Conservation (phyloP, 768 basidiomycete species). For the Kwoniella dejecticola region DNA sequence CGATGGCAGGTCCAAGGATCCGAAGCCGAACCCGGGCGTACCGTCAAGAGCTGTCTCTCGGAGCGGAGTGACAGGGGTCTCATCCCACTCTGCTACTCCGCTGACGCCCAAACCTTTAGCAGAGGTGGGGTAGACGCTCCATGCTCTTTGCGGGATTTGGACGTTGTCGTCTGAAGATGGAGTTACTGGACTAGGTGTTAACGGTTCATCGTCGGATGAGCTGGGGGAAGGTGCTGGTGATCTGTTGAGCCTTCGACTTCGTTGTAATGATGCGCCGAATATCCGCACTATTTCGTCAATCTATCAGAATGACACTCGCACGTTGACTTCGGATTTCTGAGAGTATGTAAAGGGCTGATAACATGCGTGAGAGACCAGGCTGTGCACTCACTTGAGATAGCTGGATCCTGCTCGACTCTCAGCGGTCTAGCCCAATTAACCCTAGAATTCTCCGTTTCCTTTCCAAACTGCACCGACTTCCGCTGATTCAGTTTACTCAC, state of each 20-base stretch:
- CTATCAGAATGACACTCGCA: not conserved
- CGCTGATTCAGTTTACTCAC: not conserved
- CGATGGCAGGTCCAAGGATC: not conserved
- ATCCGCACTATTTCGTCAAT: conserved; percentile 35
- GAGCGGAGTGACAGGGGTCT: conserved; percentile 3
- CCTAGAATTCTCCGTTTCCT: not conserved
- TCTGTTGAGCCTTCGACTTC: conserved; percentile 28
- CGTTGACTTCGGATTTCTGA: no score
- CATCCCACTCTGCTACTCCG: conserved; percentile 29
- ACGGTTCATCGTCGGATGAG: conserved; percentile 35
- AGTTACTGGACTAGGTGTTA: conserved; percentile 29
- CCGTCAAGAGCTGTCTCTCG: conserved; percentile 1
- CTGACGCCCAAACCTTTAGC: conserved; percentile 27
- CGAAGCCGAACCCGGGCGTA: not conserved
- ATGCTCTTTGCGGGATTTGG: conserved; percentile 9
- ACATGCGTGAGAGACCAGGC: not conserved
- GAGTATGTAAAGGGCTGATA: not conserved
- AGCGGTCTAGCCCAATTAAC: conserved; percentile 37
- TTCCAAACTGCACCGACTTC: conserved; percentile 11
- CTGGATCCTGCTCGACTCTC: conserved; percentile 11
- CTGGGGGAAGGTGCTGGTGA: conserved; percentile 22
- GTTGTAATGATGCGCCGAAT: conserved; percentile 36
- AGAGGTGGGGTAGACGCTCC: conserved; percentile 17
- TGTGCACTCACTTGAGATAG: conserved; percentile 8
- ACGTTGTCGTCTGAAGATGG: conserved; percentile 15